Percentiles rank a stretch among this genome's conserved stretches.
Conservation (phyloP, 2,329 filamentous ascomycete species). For the Venturia nashicola region DNA sequence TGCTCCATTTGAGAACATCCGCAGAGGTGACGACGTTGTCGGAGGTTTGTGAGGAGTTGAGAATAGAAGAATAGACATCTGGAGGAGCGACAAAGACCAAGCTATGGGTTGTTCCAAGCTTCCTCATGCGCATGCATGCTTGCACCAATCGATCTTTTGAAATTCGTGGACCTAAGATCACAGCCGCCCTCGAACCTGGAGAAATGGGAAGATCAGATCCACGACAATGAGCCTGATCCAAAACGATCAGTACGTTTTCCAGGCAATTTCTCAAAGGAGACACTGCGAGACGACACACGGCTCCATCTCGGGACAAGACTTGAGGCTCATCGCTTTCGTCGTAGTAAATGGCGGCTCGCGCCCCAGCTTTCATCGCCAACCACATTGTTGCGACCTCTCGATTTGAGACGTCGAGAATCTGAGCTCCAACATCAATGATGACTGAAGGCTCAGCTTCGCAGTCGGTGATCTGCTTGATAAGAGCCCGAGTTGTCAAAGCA, state of each 20-base stretch:
- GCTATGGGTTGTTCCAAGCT: slow-evolving; percentile 54
- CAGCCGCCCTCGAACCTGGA: slow-evolving; percentile 44
- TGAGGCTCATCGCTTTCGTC: slow-evolving; percentile 41
- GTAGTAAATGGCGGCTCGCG: slow-evolving; percentile 45
- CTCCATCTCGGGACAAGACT: slow-evolving; percentile 38
- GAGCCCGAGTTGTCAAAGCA: slow-evolving; percentile 23
- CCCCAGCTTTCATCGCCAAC: slow-evolving; percentile 26
- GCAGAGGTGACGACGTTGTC: slow-evolving; percentile 28
- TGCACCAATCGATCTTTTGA: slow-evolving; percentile 60
- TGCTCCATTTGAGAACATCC: slow-evolving; percentile 48
- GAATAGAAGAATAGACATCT: slow-evolving; percentile 38
- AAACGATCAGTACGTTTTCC: slow-evolving; percentile 49
- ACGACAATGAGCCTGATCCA: slow-evolving; percentile 59
- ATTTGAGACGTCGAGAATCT: slow-evolving; percentile 54
- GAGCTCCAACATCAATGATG: slow-evolving; percentile 59
- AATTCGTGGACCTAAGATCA: slow-evolving; percentile 52
- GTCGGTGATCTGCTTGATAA: slow-evolving; percentile 34
- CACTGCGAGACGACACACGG: slow-evolving; percentile 36
- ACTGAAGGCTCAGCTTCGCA: slow-evolving; percentile 38
- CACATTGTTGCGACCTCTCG: slow-evolving; percentile 39
- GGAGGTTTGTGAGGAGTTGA: not conserved
- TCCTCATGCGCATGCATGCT: slow-evolving; percentile 62
- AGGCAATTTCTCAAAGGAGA: slow-evolving; percentile 48
- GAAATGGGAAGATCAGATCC: slow-evolving; percentile 58
- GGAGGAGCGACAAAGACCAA: slow-evolving; percentile 47